phyloP scores from a whole-genome alignment of 345 rosid genomes.

The Fremontodendron californicum region DNA sequence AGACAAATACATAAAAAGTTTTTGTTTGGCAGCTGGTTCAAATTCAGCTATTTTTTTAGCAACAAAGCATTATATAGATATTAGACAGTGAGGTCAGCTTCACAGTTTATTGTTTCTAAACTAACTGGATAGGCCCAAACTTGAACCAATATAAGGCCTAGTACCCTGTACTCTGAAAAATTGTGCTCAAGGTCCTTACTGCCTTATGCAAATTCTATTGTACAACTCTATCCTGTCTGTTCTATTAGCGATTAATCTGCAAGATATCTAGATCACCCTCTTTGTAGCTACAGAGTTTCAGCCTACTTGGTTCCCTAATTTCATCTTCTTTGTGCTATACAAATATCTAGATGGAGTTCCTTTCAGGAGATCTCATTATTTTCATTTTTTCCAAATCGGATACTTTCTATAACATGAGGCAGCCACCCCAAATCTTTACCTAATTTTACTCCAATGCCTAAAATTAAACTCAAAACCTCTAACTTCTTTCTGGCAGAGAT shows the following conservation, averaged over 20 bases:
- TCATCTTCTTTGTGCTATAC: background rate
- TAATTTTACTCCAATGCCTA: background rate
- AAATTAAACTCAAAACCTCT: background rate
- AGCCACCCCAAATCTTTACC: background rate
- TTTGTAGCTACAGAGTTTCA: slow-evolving; percentile 1
- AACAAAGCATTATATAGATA: background rate
- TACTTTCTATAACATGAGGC: background rate
- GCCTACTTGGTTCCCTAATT: background rate
- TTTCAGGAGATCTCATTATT: background rate
- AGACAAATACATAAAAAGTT: background rate
- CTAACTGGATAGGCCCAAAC: background rate
- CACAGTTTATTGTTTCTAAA: background rate
- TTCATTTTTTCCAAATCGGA: background rate
- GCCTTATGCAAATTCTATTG: background rate
- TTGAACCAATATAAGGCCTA: background rate
- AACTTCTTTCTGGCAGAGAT: background rate
- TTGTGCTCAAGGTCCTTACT: background rate
- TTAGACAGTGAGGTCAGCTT: background rate
- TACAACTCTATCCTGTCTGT: background rate
- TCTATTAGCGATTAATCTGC: background rate
- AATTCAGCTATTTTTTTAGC: background rate
- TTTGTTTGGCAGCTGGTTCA: background rate
- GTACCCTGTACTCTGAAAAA: background rate
- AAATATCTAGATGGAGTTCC: background rate
- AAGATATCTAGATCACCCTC: background rate